phyloP scores from a whole-genome alignment of 2,329 filamentous ascomycete species.

The Dactylellina sp. region DNA sequence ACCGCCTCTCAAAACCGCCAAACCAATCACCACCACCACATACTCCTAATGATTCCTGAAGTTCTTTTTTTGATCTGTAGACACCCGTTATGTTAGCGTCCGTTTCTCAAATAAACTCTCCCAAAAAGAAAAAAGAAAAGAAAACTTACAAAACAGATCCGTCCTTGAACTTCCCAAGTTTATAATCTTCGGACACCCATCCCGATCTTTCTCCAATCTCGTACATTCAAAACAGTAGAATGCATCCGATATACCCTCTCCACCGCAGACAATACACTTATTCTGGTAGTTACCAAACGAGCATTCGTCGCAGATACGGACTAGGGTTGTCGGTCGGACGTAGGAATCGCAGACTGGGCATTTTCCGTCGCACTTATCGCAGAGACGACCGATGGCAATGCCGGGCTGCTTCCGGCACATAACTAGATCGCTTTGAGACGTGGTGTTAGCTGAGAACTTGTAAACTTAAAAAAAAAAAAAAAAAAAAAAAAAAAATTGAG shows the following conservation, averaged over 20 bases:
- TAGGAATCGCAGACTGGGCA: conserved; percentile 99
- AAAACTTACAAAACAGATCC: conserved; percentile 74
- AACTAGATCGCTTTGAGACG: conserved; percentile 30
- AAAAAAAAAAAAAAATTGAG: too few relatives aligned
- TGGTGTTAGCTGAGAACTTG: too few relatives aligned
- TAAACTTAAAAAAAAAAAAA: too few relatives aligned
- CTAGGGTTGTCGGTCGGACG: conserved; percentile 95
- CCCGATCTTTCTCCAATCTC: conserved; percentile 92
- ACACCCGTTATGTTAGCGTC: conserved; percentile 12
- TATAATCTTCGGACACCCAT: conserved; percentile 99
- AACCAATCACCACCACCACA: conserved; percentile 1
- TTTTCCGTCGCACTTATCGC: conserved; percentile 99
- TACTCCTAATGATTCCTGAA: conserved; percentile 70
- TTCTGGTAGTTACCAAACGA: conserved; percentile 99
- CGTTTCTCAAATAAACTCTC: conserved; percentile 50
- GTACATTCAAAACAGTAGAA: conserved; percentile 99
- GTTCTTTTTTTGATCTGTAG: conserved; percentile 75
- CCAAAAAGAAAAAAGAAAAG: conserved; percentile 53
- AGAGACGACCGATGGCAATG: conserved; percentile 97
- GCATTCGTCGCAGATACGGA: conserved; percentile 99
- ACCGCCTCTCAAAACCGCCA: too few relatives aligned
- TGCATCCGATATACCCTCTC: conserved; percentile 96
- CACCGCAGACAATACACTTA: conserved; percentile 98
- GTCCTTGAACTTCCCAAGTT: conserved; percentile 95
- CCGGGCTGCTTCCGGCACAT: conserved; percentile 80